Base-by-base conservation (phyloP, 192 early-diverging fungal genomes). In the Globomyces pollinis-pini region DNA sequence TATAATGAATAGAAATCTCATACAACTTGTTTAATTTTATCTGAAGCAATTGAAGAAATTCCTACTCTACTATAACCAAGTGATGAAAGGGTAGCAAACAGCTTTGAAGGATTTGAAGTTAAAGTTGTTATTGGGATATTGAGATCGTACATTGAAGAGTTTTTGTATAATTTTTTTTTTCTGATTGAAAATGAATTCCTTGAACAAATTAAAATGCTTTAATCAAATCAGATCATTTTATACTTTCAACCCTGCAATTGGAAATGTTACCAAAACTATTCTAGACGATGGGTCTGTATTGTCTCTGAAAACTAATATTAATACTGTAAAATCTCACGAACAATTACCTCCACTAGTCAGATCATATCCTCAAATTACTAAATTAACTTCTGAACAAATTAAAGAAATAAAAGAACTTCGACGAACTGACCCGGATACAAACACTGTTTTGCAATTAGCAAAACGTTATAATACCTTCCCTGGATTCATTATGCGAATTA, bases 401-500 rank as follows among this genome's bases (percentile, higher is more conserved):
- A 43, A 20, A 11, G 66, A 67, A 58, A 62, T 59, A 32, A 50
- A 30, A 18, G 12, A 23, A 23, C 58, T 72, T 54, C 29, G 70
- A 23, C 20, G 18, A 13, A 50, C 64, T 38, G 61, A 72, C 31
- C 63, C 63, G 8, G 70, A 72, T 38, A 49, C 47, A 12, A 64
- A 62, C 57, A 68, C 70, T 29, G 70, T 72, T 2, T 35, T 50
- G 30, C 53, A 65, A 36, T 66, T 72, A n/a, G 57, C 65, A 13
- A 28, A 56, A 41, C 42, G 43, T 35, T 68, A 61, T 54, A 62
- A 68, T 32, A 41, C 39, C 11, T 24, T 29, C 16, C 59, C 65
- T 5, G 51, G 28, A 34, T 59, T 65, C 29, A 57, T 75, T 20
- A 49, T 69, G 59, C 36, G 42, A 39, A 29, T 43, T 6, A 57